A percentile compares a stretch with the other conserved stretches of the same genome.
Conservation (phyloP, 768 basidiomycete species). For the Coprinopsis strossmayeri region DNA sequence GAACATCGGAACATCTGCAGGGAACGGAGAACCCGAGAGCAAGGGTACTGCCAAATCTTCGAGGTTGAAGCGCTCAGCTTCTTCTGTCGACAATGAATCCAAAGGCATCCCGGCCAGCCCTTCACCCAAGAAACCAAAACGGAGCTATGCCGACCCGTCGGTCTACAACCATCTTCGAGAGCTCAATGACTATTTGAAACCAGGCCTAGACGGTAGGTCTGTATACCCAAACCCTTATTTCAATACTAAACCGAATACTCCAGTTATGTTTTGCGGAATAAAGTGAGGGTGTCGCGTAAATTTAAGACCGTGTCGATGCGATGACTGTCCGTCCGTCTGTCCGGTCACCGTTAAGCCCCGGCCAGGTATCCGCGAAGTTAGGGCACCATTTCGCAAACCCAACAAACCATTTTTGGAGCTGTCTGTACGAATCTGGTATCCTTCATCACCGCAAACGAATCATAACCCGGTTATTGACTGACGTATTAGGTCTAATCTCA, state of each 20-base stretch:
- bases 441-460: background rate
- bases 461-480: background rate
- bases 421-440: slow-evolving; percentile 59
- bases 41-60: too few relatives aligned
- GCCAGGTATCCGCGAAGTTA: slow-evolving; percentile 54
- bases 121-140: slow-evolving; percentile 1
- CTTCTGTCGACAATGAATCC: background rate
- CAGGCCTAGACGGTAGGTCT: background rate
- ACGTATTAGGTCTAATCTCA: slow-evolving; percentile 51
- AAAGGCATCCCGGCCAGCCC: background rate
- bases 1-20: too few relatives aligned
- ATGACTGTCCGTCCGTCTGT: too few relatives aligned
- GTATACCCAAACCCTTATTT: background rate
- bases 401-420: slow-evolving; percentile 79
- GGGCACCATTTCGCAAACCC: slow-evolving; percentile 80
- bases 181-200: slow-evolving; percentile 1
- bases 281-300: slow-evolving; percentile 41
- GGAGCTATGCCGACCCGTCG: slow-evolving; percentile 1
- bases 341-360: slow-evolving; percentile 48
- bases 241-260: background rate
- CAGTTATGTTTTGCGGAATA: slow-evolving; percentile 82
- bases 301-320: background rate
- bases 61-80: too few relatives aligned
- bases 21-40: too few relatives aligned
- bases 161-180: background rate